Base-by-base conservation (phyloP, 2,329 filamentous ascomycete genomes). In the Colletotrichum chlorophyti region DNA sequence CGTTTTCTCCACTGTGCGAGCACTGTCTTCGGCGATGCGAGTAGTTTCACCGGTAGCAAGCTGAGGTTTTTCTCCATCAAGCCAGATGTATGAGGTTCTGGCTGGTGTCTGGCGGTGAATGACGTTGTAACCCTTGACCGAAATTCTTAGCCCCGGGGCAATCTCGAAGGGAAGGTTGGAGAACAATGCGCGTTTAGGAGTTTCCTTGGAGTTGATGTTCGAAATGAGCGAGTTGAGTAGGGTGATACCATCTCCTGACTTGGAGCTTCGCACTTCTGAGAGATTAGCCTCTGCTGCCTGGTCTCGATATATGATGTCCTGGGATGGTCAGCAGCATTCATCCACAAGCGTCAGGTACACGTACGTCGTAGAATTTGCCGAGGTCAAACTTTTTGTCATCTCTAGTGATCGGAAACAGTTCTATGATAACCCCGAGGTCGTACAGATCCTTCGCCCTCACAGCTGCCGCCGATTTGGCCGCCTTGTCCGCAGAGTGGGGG, bases 401-500 rank as follows among this genome's bases (percentile, higher is more conserved):
- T 1, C 84, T 84, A 21, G 89, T 91, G 55, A 99, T 94, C 1
- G 95, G 93, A 65, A 98, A 99, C 0, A 99, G 79, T 67, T 98
- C 94, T 60, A 99, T 96, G 1, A 85, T 86, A 26, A 97, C 93
- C 4, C 93, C 93, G 24, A 98, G 79, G 69, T 99, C 95, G 70
- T 97, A 98, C 19, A 99, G 74, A 76, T 99, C 95, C 70, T 97
- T 96, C 24, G 95, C 95, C 50, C 93, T 86, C 5, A 95, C 91
- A 6, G 91, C 88, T 4, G 95, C 91, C 31, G 90, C 86, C 12
- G 90, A 89, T 49, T 89, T 87, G 26, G 89, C 80, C 7, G 83
- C 79, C 73, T 93, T 95, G 70, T 91, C 88, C 15, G 83, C 80
- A 1, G 79, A 77, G 70, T 96, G 91, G 4, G 95, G 95, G 63